Evolutionary conservation across 352 stramenopile species (phyloP).

Genomic region (Globisporangium nodosum): DNA sequence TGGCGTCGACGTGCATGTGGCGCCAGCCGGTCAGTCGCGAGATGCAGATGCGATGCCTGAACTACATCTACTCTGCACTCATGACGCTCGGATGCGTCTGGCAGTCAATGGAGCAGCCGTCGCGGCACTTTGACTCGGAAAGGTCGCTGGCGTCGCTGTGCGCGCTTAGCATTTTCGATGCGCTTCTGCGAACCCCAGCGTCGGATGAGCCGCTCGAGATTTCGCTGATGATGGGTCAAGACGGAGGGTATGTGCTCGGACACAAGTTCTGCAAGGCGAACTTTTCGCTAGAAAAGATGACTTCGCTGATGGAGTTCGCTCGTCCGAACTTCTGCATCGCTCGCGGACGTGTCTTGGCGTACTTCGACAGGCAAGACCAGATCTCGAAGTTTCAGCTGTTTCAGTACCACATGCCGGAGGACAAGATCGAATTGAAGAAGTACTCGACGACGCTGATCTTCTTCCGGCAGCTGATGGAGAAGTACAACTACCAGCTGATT

Average conservation of each 20-base stretch:
- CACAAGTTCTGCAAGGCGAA: conserved; percentile 86
- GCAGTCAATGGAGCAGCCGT: conserved; percentile 86
- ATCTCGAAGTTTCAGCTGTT: conserved; percentile 67
- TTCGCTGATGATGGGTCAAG: conserved; percentile 74
- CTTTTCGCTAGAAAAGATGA: conserved; percentile 67
- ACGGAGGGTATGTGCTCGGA: conserved; percentile 73
- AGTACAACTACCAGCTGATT: conserved; percentile 81
- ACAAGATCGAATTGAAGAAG: conserved; percentile 87
- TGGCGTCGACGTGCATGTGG: conserved; percentile 55
- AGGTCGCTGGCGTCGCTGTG: conserved; percentile 74
- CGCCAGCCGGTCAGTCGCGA: conserved; percentile 61
- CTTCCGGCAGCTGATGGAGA: conserved; percentile 82
- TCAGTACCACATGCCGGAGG: conserved; percentile 86
- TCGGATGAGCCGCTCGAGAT: conserved; percentile 72
- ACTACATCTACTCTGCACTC: conserved; percentile 64
- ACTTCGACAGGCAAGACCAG: conserved; percentile 65
- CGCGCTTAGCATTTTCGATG: conserved; percentile 76
- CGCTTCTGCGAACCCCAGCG: conserved; percentile 72
- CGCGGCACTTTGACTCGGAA: conserved; percentile 84
- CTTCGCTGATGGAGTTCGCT: conserved; percentile 80
- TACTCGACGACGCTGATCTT: conserved; percentile 87
- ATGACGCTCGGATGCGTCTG: conserved; percentile 82
- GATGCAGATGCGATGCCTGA: conserved; percentile 77
- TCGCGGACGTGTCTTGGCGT: conserved; percentile 68
- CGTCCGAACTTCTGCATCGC: conserved; percentile 70